Evolutionary conservation across 2,329 filamentous ascomycete species (phyloP), one percentile per base, ranked within the genome.

Genomic region (Sarocladium brachiariae): DNA sequence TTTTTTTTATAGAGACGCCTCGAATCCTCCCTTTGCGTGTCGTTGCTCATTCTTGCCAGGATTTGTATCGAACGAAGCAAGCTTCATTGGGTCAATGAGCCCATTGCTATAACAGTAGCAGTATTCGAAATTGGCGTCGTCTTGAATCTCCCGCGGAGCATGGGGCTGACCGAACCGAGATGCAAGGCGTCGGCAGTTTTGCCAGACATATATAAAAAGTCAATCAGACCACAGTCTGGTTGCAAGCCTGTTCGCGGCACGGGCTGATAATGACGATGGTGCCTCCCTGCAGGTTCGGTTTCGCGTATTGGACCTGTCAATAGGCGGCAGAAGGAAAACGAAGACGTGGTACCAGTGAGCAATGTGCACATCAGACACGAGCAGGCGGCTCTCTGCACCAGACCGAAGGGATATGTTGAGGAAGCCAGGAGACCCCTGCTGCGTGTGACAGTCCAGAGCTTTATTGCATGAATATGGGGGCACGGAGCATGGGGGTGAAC

Each of bases 371-470:
- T n/a, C 43, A 45, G 23, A 16, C 21, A 27, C 24, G 23, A 16
- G n/a, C 9, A 13, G 5, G 18, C 16, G 5, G 63, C 57, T 55
- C 57, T 57, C 55, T 54, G 55, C 59, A 53, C 57, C 55, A 54
- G 51, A 57, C 52, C 55, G 56, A 53, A 62, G 58, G 56, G 59
- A 53, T 54, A 56, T 57, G 57, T 51, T 59, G n/a, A 47, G 43
- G 43, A 47, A 47, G 25, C 43, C 33, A 25, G 43, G 43, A 47
- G 43, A 47, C 46, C 46, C 46, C 46, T 49, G 46, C 30, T 11
- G 37, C 19, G 46, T 49, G 31, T 37, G 46, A 49, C 31, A 37
- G 23, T 37, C 30, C 8, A 23, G 27, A 49, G 46, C 46, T 35
- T 3, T 49, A 24, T 49, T 49, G 46, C 46, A 49, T 49, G 46